Base-by-base conservation (phyloP, 805 yeast genomes). In the Cyberlindnera veronae region DNA sequence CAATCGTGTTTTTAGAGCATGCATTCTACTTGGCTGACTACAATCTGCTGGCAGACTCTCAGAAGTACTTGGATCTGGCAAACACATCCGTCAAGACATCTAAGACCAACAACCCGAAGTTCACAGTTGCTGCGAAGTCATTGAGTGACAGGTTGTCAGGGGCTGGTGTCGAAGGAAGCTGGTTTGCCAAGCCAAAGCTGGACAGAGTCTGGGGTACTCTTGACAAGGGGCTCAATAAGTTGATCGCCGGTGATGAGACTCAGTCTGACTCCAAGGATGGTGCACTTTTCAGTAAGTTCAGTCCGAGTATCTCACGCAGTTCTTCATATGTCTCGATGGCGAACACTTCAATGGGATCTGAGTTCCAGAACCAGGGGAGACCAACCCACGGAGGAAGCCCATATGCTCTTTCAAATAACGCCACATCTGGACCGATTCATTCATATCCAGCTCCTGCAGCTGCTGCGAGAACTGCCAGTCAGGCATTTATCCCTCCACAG, bases 201-300 rank as follows among this genome's bases (percentile, higher is more conserved):
- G 95, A 89, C 51, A 83, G 78, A 56, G 81, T 88, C 39, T 87
- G 95, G 95, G 91, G 93, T 10, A 90, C 84, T 31, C 62, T 87
- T 32, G 95, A 87, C 59, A 87, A 87, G 57, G 77, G 85, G 5
- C 78, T 84, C 55, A 81, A 76, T 57, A 81, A 79, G 58, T 79
- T 82, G 60, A 89, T 91, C 42, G 82, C 95, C 29, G 97, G 96
- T 1, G 97, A 91, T 34, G 95, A 84, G 26, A 43, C 37, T 3
- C 67, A 69, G 20, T 52, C 64, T 0, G 61, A 64, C 6, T 51
- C 63, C 5, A 66, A 64, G 32, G 57, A 63, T 5, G 20, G 23
- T 19, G 84, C 83, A 10, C 78, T 80, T 0, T 83, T 84, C 60
- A 80, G 86, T 38, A 82, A 79, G 42, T 82, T 79, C 58, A 79